A percentile compares a stretch with the other conserved stretches of the same genome.
Evolutionary conservation across 495 filamentous ascomycete species (phyloP).

Genomic region (Penicillium ochrochloron): DNA sequence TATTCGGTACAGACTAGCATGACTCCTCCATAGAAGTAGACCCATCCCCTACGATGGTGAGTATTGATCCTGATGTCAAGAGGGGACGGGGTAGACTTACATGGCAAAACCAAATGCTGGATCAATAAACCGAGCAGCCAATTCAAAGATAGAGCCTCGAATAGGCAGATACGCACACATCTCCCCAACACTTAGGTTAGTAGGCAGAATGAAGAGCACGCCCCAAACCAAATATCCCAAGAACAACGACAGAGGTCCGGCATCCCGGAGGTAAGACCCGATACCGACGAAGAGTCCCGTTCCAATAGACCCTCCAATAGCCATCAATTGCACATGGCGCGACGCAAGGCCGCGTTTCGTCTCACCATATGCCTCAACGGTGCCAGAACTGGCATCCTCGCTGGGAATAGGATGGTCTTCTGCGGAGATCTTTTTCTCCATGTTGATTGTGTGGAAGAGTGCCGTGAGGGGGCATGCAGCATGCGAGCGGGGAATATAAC

Average conservation of each 20-base stretch:
- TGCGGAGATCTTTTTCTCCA: slow-evolving; percentile 33
- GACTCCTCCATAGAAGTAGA: slow-evolving; percentile 43
- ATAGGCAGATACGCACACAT: slow-evolving; percentile 77
- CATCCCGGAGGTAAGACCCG: slow-evolving; percentile 65
- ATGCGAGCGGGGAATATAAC: slow-evolving; percentile 16
- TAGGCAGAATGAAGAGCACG: slow-evolving; percentile 40
- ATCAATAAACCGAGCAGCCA: slow-evolving; percentile 71
- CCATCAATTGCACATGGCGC: slow-evolving; percentile 71
- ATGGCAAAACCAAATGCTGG: slow-evolving; percentile 73
- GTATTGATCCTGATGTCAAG: slow-evolving; percentile 16
- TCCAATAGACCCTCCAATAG: slow-evolving; percentile 74
- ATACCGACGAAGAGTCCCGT: slow-evolving; percentile 79
- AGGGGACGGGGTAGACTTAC: slow-evolving; percentile 24
- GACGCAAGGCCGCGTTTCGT: slow-evolving; percentile 64
- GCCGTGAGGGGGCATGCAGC: slow-evolving; percentile 8
- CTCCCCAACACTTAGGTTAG: slow-evolving; percentile 53
- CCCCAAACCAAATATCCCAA: slow-evolving; percentile 61
- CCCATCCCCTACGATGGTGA: slow-evolving; percentile 39
- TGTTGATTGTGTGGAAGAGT: slow-evolving; percentile 17
- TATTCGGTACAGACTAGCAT: slow-evolving; percentile 68
- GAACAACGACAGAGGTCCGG: slow-evolving; percentile 69
- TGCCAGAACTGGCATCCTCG: slow-evolving; percentile 29
- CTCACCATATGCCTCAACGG: slow-evolving; percentile 24
- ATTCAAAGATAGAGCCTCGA: slow-evolving; percentile 72
- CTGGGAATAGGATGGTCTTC: slow-evolving; percentile 20